A percentile compares a stretch with the other conserved stretches of the same genome.
Conservation (phyloP, 2,329 filamentous ascomycete genomes). For the Aspergillus sp. region DNA sequence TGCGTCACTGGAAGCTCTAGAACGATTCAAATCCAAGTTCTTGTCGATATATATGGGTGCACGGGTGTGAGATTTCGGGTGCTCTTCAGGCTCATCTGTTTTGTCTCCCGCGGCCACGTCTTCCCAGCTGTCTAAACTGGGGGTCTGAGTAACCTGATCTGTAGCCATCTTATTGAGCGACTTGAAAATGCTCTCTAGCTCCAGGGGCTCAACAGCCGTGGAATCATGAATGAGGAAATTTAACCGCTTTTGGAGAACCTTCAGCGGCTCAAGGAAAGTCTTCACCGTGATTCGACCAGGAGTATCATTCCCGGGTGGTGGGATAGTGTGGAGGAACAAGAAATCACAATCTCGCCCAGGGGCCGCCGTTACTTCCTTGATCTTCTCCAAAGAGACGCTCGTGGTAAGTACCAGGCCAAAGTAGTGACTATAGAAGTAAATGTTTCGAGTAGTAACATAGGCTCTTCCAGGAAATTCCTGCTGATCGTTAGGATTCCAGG, state of each 20-base stretch:
- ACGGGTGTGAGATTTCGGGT: slow-evolving; percentile 52
- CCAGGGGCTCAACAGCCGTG: slow-evolving; percentile 67
- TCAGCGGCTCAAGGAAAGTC: slow-evolving; percentile 85
- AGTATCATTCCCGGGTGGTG: slow-evolving; percentile 60
- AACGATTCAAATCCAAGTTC: slow-evolving; percentile 52
- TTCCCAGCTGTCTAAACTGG: slow-evolving; percentile 88
- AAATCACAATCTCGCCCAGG: slow-evolving; percentile 91
- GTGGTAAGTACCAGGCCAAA: slow-evolving; percentile 87
- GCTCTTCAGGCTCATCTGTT: slow-evolving; percentile 45
- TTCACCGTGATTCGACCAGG: slow-evolving; percentile 81
- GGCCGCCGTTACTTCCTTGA: slow-evolving; percentile 85
- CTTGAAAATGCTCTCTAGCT: slow-evolving; percentile 68
- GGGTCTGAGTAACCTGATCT: slow-evolving; percentile 59
- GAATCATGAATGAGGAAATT: slow-evolving; percentile 83
- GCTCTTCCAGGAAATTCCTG: slow-evolving; percentile 80
- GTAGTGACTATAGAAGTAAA: slow-evolving; percentile 97
- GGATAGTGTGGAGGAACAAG: slow-evolving; percentile 77
- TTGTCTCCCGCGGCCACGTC: slow-evolving; percentile 69
- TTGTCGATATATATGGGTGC: slow-evolving; percentile 63
- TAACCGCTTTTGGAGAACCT: slow-evolving; percentile 76
- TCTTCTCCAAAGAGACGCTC: slow-evolving; percentile 69
- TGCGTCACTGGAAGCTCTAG: slow-evolving; percentile 42
- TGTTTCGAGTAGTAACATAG: slow-evolving; percentile 80
- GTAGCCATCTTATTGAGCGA: slow-evolving; percentile 73
- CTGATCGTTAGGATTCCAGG: slow-evolving; percentile 76